Percentiles rank a stretch among this genome's conserved stretches.
Conservation (phyloP, 2,329 filamentous ascomycete species). For the Ampelomyces quisqualis region DNA sequence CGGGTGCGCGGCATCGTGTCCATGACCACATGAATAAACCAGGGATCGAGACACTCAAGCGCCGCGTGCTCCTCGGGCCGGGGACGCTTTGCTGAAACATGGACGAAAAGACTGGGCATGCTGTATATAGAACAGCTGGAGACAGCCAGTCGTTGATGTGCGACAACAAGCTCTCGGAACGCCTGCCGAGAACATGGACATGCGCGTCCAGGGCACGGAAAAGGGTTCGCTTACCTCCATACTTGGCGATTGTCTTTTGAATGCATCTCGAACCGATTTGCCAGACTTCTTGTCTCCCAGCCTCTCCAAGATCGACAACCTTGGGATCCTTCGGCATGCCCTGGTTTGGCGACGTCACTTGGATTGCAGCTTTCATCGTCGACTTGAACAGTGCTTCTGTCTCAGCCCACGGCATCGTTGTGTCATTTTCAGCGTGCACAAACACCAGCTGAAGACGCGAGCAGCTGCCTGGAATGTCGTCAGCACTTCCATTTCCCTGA, state of each 20-base stretch:
- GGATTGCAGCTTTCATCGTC: slow-evolving; percentile 27
- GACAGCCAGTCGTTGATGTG: background rate
- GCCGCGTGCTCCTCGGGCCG: slow-evolving; percentile 1
- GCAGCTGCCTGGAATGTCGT: slow-evolving; percentile 12
- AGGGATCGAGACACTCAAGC: background rate
- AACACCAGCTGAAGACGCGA: slow-evolving; percentile 30
- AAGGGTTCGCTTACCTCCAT: slow-evolving; percentile 34
- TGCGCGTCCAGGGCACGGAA: background rate
- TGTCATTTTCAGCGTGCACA: slow-evolving; percentile 39
- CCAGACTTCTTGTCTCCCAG: slow-evolving; percentile 38
- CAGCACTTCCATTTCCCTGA: slow-evolving; percentile 1
- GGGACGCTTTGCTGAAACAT: background rate
- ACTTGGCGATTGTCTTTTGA: slow-evolving; percentile 40
- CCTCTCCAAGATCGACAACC: slow-evolving; percentile 37
- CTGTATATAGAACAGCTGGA: background rate
- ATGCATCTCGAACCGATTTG: slow-evolving; percentile 24
- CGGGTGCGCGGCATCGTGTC: slow-evolving; percentile 4
- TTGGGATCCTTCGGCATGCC: slow-evolving; percentile 16
- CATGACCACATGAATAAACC: slow-evolving; percentile 13
- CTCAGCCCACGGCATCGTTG: slow-evolving; percentile 40
- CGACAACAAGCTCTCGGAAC: background rate
- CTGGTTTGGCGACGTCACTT: slow-evolving; percentile 14
- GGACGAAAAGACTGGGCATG: background rate
- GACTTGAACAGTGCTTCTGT: slow-evolving; percentile 36
- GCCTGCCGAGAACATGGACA: background rate